Conservation (phyloP, 2,329 filamentous ascomycete genomes). For the Penicillium thymicola region DNA sequence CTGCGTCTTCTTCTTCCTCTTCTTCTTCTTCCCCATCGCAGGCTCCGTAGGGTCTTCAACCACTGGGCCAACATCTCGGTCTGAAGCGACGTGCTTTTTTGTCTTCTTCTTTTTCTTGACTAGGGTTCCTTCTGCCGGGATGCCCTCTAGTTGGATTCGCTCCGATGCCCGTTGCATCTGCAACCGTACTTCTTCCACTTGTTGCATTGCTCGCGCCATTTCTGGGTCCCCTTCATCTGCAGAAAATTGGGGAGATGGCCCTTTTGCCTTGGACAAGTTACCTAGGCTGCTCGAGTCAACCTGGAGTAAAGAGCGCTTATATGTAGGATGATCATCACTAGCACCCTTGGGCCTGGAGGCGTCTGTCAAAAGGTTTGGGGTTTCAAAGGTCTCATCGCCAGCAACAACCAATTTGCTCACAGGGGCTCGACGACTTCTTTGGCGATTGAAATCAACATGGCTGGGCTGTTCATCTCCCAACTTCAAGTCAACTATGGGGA, state of each 20-base stretch:
- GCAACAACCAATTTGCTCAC: constrained; percentile 65
- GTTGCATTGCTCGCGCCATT: constrained; percentile 82
- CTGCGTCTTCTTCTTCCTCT: constrained; percentile 1
- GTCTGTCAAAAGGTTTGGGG: constrained; percentile 38
- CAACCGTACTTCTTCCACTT: constrained; percentile 79
- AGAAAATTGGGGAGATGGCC: constrained; percentile 23
- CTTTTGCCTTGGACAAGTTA: constrained; percentile 64
- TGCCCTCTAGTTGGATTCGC: constrained; percentile 49
- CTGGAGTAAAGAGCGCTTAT: constrained; percentile 68
- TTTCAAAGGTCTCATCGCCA: constrained; percentile 67
- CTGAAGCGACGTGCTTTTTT: constrained; percentile 9
- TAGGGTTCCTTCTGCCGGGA: constrained; percentile 45
- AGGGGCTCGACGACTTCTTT: constrained; percentile 38
- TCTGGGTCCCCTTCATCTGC: constrained; percentile 75
- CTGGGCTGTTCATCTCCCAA: constrained; percentile 54
- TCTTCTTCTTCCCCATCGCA: constrained; percentile 2
- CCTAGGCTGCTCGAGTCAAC: constrained; percentile 84
- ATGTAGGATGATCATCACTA: constrained; percentile 26
- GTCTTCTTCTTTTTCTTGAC: constrained; percentile 57
- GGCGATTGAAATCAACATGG: constrained; percentile 20
- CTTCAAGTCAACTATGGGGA: constrained; percentile 91
- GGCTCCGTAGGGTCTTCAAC: background rate
- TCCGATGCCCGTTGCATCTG: constrained; percentile 67
- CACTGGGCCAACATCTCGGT: background rate
- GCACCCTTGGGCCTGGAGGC: constrained; percentile 37